Conservation (phyloP, 2,329 filamentous ascomycete species). For the Cytospora mali region DNA sequence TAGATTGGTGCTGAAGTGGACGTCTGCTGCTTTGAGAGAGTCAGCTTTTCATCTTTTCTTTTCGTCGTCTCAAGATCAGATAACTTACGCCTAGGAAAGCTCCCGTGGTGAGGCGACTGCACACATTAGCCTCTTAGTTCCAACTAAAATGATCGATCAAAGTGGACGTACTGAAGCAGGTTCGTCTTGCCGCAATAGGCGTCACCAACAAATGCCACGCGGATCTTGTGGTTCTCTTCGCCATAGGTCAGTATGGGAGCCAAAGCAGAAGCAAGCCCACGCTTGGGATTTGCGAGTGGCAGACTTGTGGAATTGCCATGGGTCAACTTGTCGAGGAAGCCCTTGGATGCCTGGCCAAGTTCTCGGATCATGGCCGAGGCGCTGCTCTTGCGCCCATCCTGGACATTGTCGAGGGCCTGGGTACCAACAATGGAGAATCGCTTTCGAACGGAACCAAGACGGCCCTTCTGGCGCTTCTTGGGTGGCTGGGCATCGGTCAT, state of each 20-base stretch:
- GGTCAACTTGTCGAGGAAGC: constrained; percentile 7
- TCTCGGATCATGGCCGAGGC: constrained; percentile 9
- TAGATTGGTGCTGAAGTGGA: neutral
- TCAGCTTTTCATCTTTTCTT: no score
- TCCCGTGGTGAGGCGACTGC: constrained; percentile 6
- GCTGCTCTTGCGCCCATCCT: constrained; percentile 23
- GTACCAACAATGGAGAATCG: constrained; percentile 10
- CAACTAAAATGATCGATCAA: neutral
- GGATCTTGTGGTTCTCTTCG: neutral
- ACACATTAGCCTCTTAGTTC: neutral
- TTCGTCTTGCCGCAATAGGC: constrained; percentile 5
- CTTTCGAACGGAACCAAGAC: constrained; percentile 11
- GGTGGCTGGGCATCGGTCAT: neutral
- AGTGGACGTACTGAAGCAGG: constrained; percentile 1
- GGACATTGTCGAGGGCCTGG: neutral
- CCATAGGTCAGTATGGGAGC: neutral
- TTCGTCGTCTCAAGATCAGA: neutral
- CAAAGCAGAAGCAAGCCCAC: neutral
- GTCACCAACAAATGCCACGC: constrained; percentile 8
- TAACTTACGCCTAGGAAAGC: constrained; percentile 1
- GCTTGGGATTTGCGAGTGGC: neutral
- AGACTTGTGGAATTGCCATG: neutral
- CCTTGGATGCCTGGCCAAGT: constrained; percentile 9
- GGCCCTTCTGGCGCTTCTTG: constrained; percentile 8
- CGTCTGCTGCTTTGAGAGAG: neutral